Evolutionary conservation across 2,329 filamentous ascomycete species (phyloP), one percentile per base, ranked within the genome.

Genomic region (Nannizzia gypsea): DNA sequence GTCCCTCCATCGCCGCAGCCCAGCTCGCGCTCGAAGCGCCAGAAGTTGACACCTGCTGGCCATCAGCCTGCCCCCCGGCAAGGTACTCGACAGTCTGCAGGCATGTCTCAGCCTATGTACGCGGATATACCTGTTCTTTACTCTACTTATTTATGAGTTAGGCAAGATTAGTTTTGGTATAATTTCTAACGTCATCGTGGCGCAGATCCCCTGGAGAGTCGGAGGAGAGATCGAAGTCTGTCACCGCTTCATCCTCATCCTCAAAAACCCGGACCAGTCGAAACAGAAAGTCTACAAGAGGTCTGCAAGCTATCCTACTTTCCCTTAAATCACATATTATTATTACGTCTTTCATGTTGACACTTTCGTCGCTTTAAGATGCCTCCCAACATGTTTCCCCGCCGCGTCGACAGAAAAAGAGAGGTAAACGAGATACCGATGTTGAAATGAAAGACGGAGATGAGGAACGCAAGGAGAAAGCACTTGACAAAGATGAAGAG

Each of bases 191-290:
- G 46, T 15, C 9, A 6, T 6, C 15, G n/a, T 9, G n/a, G 15
- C 3, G 22, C 11, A 58, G 56, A 36, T 36, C 56, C 68, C 63
- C 38, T 58, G 17, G 61, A 60, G 59, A 74, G 66, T 44, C 83
- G 63, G 84, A 84, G 70, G 83, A 85, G 65, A 78, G 80, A 61
- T 80, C 84, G 11, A 58, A 58, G 17, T 13, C 42, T 8, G 20
- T 61, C 79, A 76, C 72, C 77, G 72, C 78, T 36, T 77, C 83
- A 38, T 82, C 85, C 60, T 80, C 83, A 24, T 80, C 84, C 22
- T 84, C 86, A 0, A 88, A 84, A 70, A 82, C 88, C 67, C 90
- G 90, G 72, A 84, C 87, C 38, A 84, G 81, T 69, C 83, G 86
- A 63, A 83, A 79, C 70, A 91, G 88, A 75, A 90, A 87, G 74